phyloP scores from a whole-genome alignment of 1,284 basidiomycete species.

The Ganoderma boninense region DNA sequence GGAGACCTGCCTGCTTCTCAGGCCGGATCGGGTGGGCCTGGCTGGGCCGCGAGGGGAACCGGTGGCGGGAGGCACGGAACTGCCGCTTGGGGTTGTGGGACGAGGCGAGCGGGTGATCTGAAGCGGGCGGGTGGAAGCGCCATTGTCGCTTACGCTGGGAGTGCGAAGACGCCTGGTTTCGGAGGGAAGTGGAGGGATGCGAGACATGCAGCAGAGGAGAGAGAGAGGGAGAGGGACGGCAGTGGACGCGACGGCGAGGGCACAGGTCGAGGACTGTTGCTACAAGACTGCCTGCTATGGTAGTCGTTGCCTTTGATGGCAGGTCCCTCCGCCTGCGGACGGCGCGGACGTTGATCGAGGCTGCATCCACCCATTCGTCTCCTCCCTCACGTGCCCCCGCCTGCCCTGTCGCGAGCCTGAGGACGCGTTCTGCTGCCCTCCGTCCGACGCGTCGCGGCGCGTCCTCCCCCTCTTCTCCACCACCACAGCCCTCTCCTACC shows the following conservation, averaged over 20 bases:
- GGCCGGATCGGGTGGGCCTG: slow-evolving; percentile 46
- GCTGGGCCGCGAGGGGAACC: slow-evolving; percentile 40
- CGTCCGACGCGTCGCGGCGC: slow-evolving; percentile 28
- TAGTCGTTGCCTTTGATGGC: slow-evolving; percentile 22
- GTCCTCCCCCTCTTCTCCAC: slow-evolving; percentile 5
- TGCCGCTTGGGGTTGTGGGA: slow-evolving; percentile 45
- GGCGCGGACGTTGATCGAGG: background rate
- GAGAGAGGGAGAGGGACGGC: background rate
- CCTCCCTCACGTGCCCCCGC: background rate
- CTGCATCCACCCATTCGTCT: background rate
- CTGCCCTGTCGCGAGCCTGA: slow-evolving; percentile 1
- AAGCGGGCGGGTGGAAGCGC: slow-evolving; percentile 53
- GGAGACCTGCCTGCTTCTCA: slow-evolving; percentile 42
- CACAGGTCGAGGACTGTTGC: slow-evolving; percentile 20
- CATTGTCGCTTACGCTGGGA: slow-evolving; percentile 37
- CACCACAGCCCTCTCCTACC: background rate
- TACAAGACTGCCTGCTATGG: slow-evolving; percentile 22
- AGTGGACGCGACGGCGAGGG: background rate
- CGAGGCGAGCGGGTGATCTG: slow-evolving; percentile 54
- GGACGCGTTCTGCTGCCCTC: background rate
- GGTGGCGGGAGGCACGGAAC: slow-evolving; percentile 32
- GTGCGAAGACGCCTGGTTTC: slow-evolving; percentile 36
- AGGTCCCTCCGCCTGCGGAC: slow-evolving; percentile 10
- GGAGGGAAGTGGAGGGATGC: slow-evolving; percentile 55
- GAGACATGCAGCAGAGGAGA: slow-evolving; percentile 53